phyloP scores from a whole-genome alignment of 257 asterid genomes.

The Capsicum chinense region DNA sequence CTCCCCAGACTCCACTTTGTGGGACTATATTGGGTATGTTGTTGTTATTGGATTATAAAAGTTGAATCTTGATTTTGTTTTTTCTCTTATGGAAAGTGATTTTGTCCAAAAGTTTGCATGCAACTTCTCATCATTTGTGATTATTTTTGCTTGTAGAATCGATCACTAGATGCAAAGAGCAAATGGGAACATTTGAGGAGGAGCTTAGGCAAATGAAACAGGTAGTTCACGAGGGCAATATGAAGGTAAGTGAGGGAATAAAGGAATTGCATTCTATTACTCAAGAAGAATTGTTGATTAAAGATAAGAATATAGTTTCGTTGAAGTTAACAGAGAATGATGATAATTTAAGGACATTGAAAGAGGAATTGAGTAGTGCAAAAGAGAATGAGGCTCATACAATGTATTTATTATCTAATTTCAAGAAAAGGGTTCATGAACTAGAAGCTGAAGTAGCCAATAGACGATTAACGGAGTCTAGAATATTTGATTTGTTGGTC shows the following conservation, averaged over 20 bases:
- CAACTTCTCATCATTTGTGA: conserved; percentile 10
- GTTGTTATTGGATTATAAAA: not conserved
- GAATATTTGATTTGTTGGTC: conserved; percentile 48
- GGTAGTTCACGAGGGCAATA: conserved; percentile 34
- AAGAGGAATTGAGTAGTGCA: conserved; percentile 49
- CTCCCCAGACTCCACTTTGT: not conserved
- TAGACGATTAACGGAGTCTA: conserved; percentile 41
- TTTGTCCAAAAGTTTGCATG: not conserved
- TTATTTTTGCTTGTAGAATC: conserved; percentile 35
- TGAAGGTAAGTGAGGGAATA: conserved; percentile 40
- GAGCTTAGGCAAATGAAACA: conserved; percentile 55
- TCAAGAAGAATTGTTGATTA: conserved; percentile 46
- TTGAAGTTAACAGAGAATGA: conserved; percentile 56
- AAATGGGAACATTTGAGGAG: conserved; percentile 55
- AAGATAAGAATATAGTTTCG: conserved; percentile 46
- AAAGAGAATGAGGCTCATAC: conserved; percentile 37
- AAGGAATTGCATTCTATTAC: conserved; percentile 42
- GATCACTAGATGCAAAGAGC: conserved; percentile 50
- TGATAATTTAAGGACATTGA: conserved; percentile 37
- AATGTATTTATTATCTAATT: conserved; percentile 30
- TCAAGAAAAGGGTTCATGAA: conserved; percentile 48
- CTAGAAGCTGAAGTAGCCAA: conserved; percentile 55
- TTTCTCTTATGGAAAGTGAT: not conserved
- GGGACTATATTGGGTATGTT: not conserved
- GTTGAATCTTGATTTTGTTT: not conserved